Evolutionary conservation across 106 monocot genomes (phyloP).

Genomic region (Alisma plantagoaquatica): DNA sequence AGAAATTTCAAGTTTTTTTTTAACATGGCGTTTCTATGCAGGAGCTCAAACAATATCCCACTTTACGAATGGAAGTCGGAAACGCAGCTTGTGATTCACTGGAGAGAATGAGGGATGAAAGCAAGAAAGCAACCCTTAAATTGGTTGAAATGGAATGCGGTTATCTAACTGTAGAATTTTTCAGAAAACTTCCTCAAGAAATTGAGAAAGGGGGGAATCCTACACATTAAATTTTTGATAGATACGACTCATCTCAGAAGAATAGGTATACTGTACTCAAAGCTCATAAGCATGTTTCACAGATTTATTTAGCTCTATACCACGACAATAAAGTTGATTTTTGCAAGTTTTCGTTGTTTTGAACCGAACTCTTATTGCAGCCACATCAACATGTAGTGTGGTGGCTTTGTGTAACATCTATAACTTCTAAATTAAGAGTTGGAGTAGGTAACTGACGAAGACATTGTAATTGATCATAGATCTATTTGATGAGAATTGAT

Average conservation of each 20-base stretch:
- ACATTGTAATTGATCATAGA: too few species aligned
- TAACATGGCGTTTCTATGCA: slow-evolving; percentile 10
- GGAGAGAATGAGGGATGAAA: slow-evolving; percentile 84
- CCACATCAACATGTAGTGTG: too few species aligned
- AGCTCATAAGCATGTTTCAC: not conserved
- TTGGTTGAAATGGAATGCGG: slow-evolving; percentile 90
- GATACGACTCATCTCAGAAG: slow-evolving; percentile 80
- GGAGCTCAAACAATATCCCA: slow-evolving; percentile 86
- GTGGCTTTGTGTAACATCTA: not conserved
- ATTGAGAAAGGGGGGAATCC: slow-evolving; percentile 87
- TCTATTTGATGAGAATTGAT: too few species aligned
- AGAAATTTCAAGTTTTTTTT: too few species aligned
- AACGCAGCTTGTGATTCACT: slow-evolving; percentile 75
- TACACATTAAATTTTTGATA: slow-evolving; percentile 78
- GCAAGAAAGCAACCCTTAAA: slow-evolving; percentile 79
- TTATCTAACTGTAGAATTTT: slow-evolving; percentile 92
- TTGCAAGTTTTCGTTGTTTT: too few species aligned
- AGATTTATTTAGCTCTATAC: too few species aligned
- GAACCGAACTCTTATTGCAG: too few species aligned
- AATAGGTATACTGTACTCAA: slow-evolving; percentile 37
- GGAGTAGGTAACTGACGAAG: too few species aligned
- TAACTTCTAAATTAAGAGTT: not conserved
- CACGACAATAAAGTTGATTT: too few species aligned
- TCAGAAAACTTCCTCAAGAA: slow-evolving; percentile 92
- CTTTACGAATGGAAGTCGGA: slow-evolving; percentile 62